Base-by-base conservation (phyloP, 306 rosid genomes). In the Mimosa pudica region DNA sequence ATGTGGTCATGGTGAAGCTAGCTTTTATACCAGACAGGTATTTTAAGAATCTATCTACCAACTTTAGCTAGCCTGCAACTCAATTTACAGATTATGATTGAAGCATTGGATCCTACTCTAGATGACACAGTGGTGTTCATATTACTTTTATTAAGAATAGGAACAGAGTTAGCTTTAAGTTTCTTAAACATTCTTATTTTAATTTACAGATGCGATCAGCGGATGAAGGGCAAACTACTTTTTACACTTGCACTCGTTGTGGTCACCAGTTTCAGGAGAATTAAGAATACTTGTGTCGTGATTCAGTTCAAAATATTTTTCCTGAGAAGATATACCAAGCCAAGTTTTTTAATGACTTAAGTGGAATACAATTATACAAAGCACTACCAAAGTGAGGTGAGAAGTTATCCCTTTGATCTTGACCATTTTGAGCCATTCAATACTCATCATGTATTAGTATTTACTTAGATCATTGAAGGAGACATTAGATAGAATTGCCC, bases 1-100 rank as follows among this genome's bases (percentile, higher is more conserved):
- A 75, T 93, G 98, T 67, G 97, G 91, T 30, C 87, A 90, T 77
- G 94, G 80, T 70, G 98, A 91, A 78, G 93, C 94, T 79, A 73
- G 51, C 47, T 86, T 63, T 76, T 81, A 78, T 66, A 81, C 87
- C 71, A 70, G 84, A 81, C 89, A 86, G 89, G 89, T 86, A 78
- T 73, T 74, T 65, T 76, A 55, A 71, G 24, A 41, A 48, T 52
- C 63, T 57, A 55, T 48, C 52, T 48, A 48, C 13, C 12, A 48
- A 10, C 12, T 48, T 48, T 48, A 48, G 52, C 52, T 9, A 48
- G 52, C 52, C 52, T 38, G 42, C 42, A 38, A 38, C 42, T 38
- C 42, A 0, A 17, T 55, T 55, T 10, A 2, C 30, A 55, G 63
- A 57, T 18, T 57, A n/a, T 2, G 24, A 0, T 9, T 55, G n/a